Evolutionary conservation across 441 rosid species (phyloP).

Genomic region (Manihot esculenta): DNA sequence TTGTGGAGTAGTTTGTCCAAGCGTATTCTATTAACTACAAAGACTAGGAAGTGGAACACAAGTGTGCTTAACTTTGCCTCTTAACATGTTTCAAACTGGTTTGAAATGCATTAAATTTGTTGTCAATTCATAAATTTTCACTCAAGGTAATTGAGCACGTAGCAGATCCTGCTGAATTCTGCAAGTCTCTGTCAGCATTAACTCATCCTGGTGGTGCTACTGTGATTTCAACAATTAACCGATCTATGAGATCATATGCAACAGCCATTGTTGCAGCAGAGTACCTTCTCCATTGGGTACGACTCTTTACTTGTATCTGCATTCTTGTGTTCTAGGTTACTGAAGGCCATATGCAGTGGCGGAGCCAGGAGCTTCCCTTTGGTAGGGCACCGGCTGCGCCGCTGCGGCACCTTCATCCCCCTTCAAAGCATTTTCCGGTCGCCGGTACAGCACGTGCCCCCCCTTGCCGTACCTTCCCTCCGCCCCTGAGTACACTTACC

Average conservation of each 20-base stretch:
- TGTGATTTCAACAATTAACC: slow-evolving; percentile 79
- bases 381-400: too few species aligned
- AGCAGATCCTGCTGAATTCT: slow-evolving; percentile 85
- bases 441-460: too few species aligned
- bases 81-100: neutral
- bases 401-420: too few species aligned
- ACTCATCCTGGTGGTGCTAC: slow-evolving; percentile 67
- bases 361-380: too few species aligned
- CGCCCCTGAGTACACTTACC: too few species aligned
- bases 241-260: slow-evolving; percentile 79
- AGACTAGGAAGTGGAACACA: neutral
- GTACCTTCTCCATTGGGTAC: slow-evolving; percentile 88
- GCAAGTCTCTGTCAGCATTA: slow-evolving; percentile 78
- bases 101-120: neutral
- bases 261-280: slow-evolving; percentile 89
- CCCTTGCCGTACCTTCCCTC: too few species aligned
- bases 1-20: neutral
- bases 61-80: neutral
- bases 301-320: slow-evolving; percentile 19
- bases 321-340: neutral
- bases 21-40: neutral
- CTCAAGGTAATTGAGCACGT: slow-evolving; percentile 91
- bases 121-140: slow-evolving; percentile 27
- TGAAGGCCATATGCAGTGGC: neutral
- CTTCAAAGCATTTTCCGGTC: too few species aligned